Evolutionary conservation across 352 stramenopile species (phyloP), one percentile per base, ranked within the genome.

Genomic region (Globisporangium polare): DNA sequence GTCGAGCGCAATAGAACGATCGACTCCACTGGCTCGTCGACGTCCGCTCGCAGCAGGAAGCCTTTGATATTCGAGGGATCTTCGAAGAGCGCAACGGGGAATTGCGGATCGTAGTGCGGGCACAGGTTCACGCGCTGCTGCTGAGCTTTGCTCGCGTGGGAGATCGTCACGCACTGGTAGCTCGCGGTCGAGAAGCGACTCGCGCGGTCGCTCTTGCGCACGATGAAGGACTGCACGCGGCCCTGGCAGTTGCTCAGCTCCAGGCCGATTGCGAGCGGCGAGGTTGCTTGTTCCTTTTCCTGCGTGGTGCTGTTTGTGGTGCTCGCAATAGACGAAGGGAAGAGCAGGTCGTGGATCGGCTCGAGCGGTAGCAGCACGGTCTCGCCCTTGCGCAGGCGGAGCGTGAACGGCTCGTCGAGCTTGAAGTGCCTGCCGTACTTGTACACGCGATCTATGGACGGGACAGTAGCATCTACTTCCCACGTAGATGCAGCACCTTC

Each of bases 151-250:
- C 20, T 53, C 7, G 64, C 67, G 0, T 52, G 42, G 8, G 58
- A 60, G 43, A 78, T 17, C 24, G 69, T 77, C 33, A 66, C 24
- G 66, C 71, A 78, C 57, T 78, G 71, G 61, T 78, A 75, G 22
- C 43, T 37, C 2, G 71, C 67, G 1, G 67, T 68, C 26, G 71
- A 78, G 27, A 78, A 67, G 3, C n/a, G 58, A 15, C 45, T 46
- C 15, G 27, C n/a, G 57, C 24, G 60, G 27, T 73, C 17, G 47
- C 18, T 43, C 51, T 65, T 62, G 39, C 50, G 31, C 26, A 46
- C 29, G 20, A 78, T 46, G 29, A 68, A 74, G 27, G 62, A 66
- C 31, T 72, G 60, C 41, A 76, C 33, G 24, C 51, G 58, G 26
- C 71, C 71, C 8, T 35, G 17, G 58, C 71, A 78, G 18, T 51